phyloP scores from a whole-genome alignment of 768 basidiomycete species.

The Cyclocybe cylindracea region DNA sequence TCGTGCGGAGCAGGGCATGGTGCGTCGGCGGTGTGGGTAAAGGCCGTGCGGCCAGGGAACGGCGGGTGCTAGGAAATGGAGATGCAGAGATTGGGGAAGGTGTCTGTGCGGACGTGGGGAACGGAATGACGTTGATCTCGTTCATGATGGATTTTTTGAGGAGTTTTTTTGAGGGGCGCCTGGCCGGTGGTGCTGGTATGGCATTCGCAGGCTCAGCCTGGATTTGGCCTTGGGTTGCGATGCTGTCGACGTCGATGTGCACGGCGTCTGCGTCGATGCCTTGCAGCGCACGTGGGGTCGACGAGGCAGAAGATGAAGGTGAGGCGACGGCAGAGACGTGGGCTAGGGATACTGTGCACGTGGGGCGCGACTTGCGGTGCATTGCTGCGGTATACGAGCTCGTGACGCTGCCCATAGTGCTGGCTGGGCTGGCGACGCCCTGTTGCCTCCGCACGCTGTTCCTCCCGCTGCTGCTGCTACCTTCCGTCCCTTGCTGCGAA shows the following conservation, averaged over 20 bases:
- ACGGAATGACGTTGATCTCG: conserved; percentile 11
- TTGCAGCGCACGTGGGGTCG: background rate
- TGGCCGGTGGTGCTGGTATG: background rate
- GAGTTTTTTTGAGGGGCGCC: no score
- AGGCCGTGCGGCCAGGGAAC: background rate
- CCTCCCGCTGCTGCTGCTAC: no score
- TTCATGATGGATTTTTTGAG: background rate
- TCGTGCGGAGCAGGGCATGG: conserved; percentile 8
- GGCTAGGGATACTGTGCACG: conserved; percentile 6
- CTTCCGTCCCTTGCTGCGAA: no score
- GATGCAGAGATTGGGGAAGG: background rate
- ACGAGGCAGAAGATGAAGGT: background rate
- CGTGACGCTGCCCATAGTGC: no score
- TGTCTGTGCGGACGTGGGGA: conserved; percentile 8
- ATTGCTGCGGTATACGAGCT: background rate
- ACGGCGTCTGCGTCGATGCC: background rate
- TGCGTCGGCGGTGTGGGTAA: background rate
- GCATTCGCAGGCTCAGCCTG: background rate
- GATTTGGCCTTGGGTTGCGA: background rate
- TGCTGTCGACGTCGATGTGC: background rate
- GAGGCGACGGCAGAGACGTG: conserved; percentile 2
- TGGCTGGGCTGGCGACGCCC: no score
- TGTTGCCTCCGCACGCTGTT: no score
- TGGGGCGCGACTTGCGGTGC: conserved; percentile 9
- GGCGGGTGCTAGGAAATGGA: background rate